Conservation (phyloP, 2,329 filamentous ascomycete species). For the Phyllosticta citriasiana region DNA sequence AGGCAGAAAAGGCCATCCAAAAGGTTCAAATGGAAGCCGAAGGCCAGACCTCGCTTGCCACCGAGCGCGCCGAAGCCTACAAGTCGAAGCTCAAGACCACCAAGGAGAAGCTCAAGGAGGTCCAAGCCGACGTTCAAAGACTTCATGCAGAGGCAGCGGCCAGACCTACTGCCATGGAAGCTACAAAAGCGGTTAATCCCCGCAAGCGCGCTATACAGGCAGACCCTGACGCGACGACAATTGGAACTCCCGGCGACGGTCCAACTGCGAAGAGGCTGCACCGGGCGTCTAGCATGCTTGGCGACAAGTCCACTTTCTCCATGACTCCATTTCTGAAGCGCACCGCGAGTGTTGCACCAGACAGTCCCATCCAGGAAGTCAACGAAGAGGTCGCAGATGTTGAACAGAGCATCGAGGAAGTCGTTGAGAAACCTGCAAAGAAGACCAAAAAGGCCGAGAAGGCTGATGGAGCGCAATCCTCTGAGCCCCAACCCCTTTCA, state of each 20-base stretch:
- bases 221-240: constrained; percentile 36
- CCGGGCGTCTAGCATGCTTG: constrained; percentile 48
- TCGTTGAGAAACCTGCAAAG: constrained; percentile 19
- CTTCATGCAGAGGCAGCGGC: constrained; percentile 28
- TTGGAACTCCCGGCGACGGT: constrained; percentile 41
- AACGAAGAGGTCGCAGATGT: constrained; percentile 14
- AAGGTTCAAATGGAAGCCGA: constrained; percentile 52
- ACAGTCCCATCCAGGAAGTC: constrained; percentile 29
- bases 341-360: constrained; percentile 48
- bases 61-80: constrained; percentile 60
- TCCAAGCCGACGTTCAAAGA: constrained; percentile 40
- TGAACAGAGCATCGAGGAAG: constrained; percentile 20
- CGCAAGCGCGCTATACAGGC: constrained; percentile 35
- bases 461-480: constrained; percentile 17
- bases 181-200: constrained; percentile 24
- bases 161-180: constrained; percentile 22
- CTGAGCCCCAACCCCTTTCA: constrained; percentile 33
- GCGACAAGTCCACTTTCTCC: constrained; percentile 86
- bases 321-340: constrained; percentile 89
- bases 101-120: constrained; percentile 64
- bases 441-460: constrained; percentile 23
- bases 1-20: constrained; percentile 42
- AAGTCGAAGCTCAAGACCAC: constrained; percentile 58
- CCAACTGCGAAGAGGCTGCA: constrained; percentile 35
- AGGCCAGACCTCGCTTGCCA: constrained; percentile 52